Conservation (phyloP, 768 basidiomycete species). For the Macrolepiota fuliginosa region DNA sequence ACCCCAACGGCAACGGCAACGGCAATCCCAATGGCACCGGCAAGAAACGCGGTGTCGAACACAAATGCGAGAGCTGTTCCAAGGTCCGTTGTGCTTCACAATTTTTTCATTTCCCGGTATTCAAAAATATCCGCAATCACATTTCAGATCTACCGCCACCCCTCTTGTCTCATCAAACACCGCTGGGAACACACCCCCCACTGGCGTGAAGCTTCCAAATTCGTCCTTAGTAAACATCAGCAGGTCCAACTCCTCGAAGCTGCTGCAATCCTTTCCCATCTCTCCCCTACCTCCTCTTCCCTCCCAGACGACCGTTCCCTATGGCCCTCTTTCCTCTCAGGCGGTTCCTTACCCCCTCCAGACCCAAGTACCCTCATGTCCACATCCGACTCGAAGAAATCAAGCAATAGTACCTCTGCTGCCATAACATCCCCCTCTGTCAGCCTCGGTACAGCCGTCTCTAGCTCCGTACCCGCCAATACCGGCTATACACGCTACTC, state of each 20-base stretch:
- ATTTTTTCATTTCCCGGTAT: not conserved
- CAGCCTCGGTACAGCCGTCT: constrained; percentile 23
- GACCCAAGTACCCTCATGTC: constrained; percentile 24
- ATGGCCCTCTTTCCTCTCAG: constrained; percentile 84
- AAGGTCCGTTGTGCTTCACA: constrained; percentile 54
- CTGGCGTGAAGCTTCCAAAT: constrained; percentile 91
- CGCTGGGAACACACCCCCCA: constrained; percentile 98
- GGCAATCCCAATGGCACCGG: constrained; percentile 43
- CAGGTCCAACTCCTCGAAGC: constrained; percentile 97
- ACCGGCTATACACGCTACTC: constrained; percentile 18
- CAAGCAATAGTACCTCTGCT: constrained; percentile 5
- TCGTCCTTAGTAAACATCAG: constrained; percentile 92
- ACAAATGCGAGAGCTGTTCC: constrained; percentile 91
- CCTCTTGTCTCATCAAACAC: constrained; percentile 94
- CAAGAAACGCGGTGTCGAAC: constrained; percentile 83
- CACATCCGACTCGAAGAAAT: constrained; percentile 20
- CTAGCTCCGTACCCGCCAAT: constrained; percentile 52
- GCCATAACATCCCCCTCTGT: not conserved
- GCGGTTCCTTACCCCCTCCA: constrained; percentile 61
- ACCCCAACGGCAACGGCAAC: constrained; percentile 25
- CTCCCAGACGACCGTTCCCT: constrained; percentile 92
- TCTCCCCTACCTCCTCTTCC: constrained; percentile 66
- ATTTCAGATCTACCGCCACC: constrained; percentile 80
- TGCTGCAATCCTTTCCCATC: constrained; percentile 90
- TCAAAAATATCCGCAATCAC: not conserved